Evolutionary conservation across 2,329 filamentous ascomycete species (phyloP).

Genomic region (Fusarium oxysporum): DNA sequence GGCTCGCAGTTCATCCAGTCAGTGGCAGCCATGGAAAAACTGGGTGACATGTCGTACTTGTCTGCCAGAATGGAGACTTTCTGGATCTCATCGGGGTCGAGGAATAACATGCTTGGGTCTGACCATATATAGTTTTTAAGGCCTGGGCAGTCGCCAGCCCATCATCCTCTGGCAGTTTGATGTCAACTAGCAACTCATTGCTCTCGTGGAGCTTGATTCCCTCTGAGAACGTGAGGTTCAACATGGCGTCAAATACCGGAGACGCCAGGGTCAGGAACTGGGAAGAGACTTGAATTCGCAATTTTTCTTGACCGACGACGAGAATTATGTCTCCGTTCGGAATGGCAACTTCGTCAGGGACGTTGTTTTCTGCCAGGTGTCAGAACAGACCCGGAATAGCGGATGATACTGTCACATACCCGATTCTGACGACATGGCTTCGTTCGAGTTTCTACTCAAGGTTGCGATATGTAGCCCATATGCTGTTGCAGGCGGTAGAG

Average conservation of each 20-base stretch:
- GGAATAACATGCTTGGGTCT: neutral
- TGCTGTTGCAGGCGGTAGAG: too few relatives aligned
- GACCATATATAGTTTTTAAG: neutral
- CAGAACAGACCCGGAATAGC: neutral
- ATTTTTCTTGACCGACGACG: neutral
- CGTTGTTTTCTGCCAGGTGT: neutral
- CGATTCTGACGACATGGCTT: neutral
- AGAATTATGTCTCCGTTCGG: neutral
- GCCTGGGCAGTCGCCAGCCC: neutral
- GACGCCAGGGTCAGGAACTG: neutral
- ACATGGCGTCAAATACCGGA: neutral
- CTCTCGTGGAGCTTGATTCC: neutral
- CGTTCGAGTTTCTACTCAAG: too few relatives aligned
- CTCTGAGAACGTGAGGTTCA: neutral
- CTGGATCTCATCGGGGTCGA: neutral
- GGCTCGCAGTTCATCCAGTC: neutral
- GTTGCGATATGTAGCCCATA: too few relatives aligned
- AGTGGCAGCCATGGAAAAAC: neutral
- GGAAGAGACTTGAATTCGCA: neutral
- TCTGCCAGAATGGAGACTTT: neutral
- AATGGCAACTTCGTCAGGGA: neutral
- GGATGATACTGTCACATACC: neutral
- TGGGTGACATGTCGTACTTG: neutral
- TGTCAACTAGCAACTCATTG: accelerated
- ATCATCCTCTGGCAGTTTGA: neutral